Evolutionary conservation across 129 eudicot species (phyloP), one percentile per base, ranked within the genome.

Genomic region (Cynara cardunculus): DNA sequence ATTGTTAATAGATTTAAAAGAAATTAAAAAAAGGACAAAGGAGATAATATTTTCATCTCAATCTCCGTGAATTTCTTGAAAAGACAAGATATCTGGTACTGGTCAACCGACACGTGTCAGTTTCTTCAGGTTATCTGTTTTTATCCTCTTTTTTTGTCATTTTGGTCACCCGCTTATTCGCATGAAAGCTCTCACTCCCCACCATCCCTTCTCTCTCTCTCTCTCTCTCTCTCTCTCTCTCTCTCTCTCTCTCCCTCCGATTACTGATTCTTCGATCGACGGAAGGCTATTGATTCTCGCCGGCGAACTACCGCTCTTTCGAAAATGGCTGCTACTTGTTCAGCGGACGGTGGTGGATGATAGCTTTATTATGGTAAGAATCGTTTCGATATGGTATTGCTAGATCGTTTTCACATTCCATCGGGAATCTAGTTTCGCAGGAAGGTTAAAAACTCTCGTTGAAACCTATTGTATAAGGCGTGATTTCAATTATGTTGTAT

Each of bases 401-500:
- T 88, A 78, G 80, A 81, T 80, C 89, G 84, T 9, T 86, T 78
- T 73, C 72, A 78, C 72, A 62, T 75, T 74, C 73, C 41, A 65
- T 80, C 81, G 67, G 80, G 75, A 77, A 64, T 78, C 49, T 78
- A 83, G 85, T 56, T 83, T 31, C 77, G 80, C 44, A 73, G 81
- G 80, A 83, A 79, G 74, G 85, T 81, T 80, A 72, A 83, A 75
- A 34, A 24, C 31, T 1, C 62, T 37, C 77, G 9, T 34, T 28
- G 44, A 37, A 22, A 71, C 41, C 19, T 56, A 4, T 76, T 9
- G 18, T 25, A 5, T 32, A 6, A 27, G 75, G 53, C 56, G 69
- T 79, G 30, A 46, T 26, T 44, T 49, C 25, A 49, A 11, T 28
- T 69, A 44, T 34, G 67, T 16, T 53, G 26, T 24, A 13, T 22